Evolutionary conservation across 164 flowering plant species (phyloP).

Genomic region (Sextonia rubra): DNA sequence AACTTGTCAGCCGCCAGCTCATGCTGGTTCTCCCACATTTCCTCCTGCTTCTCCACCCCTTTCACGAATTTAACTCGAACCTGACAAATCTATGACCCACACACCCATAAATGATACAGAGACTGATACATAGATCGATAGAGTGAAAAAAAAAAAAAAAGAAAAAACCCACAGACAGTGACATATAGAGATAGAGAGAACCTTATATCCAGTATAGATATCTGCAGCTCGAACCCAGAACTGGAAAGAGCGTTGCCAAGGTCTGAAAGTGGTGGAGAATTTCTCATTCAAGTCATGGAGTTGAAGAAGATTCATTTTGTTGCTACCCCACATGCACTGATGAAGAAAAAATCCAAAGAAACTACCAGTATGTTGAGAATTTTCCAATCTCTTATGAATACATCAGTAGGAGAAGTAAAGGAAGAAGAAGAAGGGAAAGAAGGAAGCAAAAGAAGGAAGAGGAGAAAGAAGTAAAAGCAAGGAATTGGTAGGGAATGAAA

Average conservation of each 20-base stretch:
- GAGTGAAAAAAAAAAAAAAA: background rate
- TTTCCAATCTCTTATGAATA: too few species aligned
- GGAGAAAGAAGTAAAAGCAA: too few species aligned
- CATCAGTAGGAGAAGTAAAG: too few species aligned
- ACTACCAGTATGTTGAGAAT: too few species aligned
- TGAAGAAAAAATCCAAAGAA: too few species aligned
- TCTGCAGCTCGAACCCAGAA: constrained; percentile 88
- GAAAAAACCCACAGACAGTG: too few species aligned
- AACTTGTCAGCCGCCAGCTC: constrained; percentile 89
- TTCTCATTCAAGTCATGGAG: constrained; percentile 58
- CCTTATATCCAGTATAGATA: constrained; percentile 93
- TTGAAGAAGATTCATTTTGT: constrained; percentile 18
- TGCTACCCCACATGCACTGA: too few species aligned
- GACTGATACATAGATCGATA: background rate
- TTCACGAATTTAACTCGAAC: constrained; percentile 63
- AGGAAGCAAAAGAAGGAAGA: too few species aligned
- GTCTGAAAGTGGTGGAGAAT: constrained; percentile 44
- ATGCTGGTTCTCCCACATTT: constrained; percentile 95
- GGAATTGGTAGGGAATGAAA: too few species aligned
- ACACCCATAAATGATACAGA: constrained; percentile 2
- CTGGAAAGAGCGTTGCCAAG: constrained; percentile 82
- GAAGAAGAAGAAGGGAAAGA: too few species aligned
- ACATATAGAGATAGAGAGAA: too few species aligned
- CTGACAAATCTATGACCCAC: constrained; percentile 61
- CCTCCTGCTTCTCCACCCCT: constrained; percentile 69